These are phyloP conservation scores for Musa troglodytarum DNA, from an alignment of 176 grass and related monocot species.

Conservation along the genomic window DNA sequence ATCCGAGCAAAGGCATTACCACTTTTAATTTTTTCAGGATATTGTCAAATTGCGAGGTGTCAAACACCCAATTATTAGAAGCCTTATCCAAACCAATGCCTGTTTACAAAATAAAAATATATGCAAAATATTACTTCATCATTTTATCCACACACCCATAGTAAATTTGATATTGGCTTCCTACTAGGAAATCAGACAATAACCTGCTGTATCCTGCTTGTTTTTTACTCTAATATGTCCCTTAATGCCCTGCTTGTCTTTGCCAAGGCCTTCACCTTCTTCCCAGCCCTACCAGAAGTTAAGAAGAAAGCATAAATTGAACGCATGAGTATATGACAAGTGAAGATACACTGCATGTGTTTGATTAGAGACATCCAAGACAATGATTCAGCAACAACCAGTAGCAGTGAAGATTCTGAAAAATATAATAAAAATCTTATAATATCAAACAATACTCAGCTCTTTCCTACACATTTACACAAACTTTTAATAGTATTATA, in stretches of 20 bases:
- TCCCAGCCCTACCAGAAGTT: constrained; percentile 63
- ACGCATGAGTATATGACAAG: background rate
- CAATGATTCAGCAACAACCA: background rate
- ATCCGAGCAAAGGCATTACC: constrained; percentile 26
- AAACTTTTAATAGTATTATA: too few species aligned
- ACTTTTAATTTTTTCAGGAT: constrained; percentile 98
- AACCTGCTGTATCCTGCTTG: constrained; percentile 85
- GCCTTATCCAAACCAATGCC: constrained; percentile 74
- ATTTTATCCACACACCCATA: background rate
- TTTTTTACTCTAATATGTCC: constrained; percentile 87
- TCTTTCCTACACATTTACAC: too few species aligned
- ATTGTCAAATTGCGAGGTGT: constrained; percentile 85
- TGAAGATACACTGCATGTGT: background rate
- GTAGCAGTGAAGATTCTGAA: too few species aligned
- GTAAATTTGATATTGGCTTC: background rate
- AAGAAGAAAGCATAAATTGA: background rate
- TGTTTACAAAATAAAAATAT: constrained; percentile 19
- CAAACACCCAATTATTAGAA: constrained; percentile 78
- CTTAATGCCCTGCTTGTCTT: constrained; percentile 97
- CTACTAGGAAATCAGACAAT: background rate
- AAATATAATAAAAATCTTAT: too few species aligned
- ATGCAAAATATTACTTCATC: background rate
- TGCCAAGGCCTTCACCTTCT: constrained; percentile 98
- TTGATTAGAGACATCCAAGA: background rate
- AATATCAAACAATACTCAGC: too few species aligned